phyloP scores from a whole-genome alignment of 768 basidiomycete species.

The Gloeophyllum trabeum region DNA sequence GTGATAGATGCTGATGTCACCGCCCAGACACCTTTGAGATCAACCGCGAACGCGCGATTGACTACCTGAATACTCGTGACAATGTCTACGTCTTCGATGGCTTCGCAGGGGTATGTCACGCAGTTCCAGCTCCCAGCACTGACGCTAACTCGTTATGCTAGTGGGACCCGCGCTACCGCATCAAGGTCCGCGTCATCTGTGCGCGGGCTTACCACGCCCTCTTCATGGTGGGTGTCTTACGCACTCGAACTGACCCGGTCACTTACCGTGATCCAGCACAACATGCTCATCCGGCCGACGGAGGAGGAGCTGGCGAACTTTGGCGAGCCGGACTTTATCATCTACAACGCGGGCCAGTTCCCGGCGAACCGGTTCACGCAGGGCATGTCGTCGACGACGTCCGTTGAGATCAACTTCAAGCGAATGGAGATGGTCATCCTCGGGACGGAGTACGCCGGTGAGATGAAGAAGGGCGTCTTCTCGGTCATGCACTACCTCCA shows the following conservation, averaged over 20 bases:
- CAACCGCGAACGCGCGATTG: conserved; percentile 97
- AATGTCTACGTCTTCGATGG: conserved; percentile 98
- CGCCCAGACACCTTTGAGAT: conserved; percentile 92
- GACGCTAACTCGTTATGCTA: conserved; percentile 17
- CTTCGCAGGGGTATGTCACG: conserved; percentile 62
- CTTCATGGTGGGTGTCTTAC: conserved; percentile 90
- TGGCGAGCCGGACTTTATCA: conserved; percentile 98
- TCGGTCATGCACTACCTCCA: conserved; percentile 99
- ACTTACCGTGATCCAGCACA: conserved; percentile 46
- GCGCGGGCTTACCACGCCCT: conserved; percentile 97
- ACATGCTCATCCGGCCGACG: conserved; percentile 99
- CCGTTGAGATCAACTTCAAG: conserved; percentile 99
- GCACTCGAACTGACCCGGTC: neutral
- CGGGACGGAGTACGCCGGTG: conserved; percentile 94
- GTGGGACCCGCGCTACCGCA: conserved; percentile 99
- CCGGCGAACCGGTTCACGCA: conserved; percentile 99
- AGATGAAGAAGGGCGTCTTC: conserved; percentile 99
- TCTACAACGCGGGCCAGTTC: conserved; percentile 99
- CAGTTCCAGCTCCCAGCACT: conserved; percentile 1
- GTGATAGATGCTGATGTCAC: conserved; percentile 1
- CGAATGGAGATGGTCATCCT: conserved; percentile 99
- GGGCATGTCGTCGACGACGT: conserved; percentile 98
- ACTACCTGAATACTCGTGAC: conserved; percentile 96
- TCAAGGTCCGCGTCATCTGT: conserved; percentile 99
- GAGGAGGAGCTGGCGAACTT: conserved; percentile 88